A percentile compares a stretch with the other conserved stretches of the same genome.
These are phyloP conservation scores for Alternaria gansuensis DNA, from an alignment of 2,329 filamentous ascomycete genomes.

Conservation along the genomic window DNA sequence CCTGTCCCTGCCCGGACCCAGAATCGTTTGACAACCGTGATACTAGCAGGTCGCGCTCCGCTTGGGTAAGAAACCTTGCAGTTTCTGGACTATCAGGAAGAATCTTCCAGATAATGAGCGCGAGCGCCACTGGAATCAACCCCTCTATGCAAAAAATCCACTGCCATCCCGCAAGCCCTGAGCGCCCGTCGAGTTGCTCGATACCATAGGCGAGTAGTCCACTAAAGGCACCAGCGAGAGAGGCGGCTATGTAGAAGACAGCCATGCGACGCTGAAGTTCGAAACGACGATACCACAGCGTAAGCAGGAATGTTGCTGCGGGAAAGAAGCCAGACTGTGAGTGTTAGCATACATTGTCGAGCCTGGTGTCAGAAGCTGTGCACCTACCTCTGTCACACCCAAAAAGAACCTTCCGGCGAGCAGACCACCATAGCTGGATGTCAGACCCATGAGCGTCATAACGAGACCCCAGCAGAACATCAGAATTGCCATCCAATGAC, in stretches of 20 bases:
- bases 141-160: constrained; percentile 47
- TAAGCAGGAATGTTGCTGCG: constrained; percentile 63
- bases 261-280: constrained; percentile 50
- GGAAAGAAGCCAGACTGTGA: constrained; percentile 66
- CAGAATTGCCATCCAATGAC: constrained; percentile 53
- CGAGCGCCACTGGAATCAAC: constrained; percentile 48
- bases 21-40: constrained; percentile 55
- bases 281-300: constrained; percentile 49
- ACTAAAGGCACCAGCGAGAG: constrained; percentile 48
- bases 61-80: constrained; percentile 50
- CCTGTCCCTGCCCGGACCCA: constrained; percentile 55
- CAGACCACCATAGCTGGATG: constrained; percentile 59
- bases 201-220: constrained; percentile 50
- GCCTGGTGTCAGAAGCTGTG: neutral
- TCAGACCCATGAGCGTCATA: constrained; percentile 57
- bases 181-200: constrained; percentile 43
- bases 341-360: constrained; percentile 20
- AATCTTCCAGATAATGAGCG: constrained; percentile 61
- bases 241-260: constrained; percentile 48
- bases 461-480: constrained; percentile 55
- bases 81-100: constrained; percentile 61
- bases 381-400: constrained; percentile 50
- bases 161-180: constrained; percentile 45
- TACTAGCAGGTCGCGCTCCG: constrained; percentile 47
- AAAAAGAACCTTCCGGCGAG: constrained; percentile 59